Base-by-base conservation (phyloP, 805 yeast genomes). In the Ogataea minuta region DNA sequence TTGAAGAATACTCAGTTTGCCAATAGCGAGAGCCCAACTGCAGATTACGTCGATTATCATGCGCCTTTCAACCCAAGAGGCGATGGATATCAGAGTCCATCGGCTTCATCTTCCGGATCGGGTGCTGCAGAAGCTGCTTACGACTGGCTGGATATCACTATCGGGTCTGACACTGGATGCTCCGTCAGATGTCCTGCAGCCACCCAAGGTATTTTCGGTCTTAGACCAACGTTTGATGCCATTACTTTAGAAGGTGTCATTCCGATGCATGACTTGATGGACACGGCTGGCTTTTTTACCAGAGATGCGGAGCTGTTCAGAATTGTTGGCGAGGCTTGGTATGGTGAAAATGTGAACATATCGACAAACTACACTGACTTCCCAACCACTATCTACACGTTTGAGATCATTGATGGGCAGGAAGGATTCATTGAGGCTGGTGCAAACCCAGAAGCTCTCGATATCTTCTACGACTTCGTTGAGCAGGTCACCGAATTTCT, bases 111-210 rank as follows among this genome's bases (percentile, higher is more conserved):
- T 15, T 36, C 39, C 21, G 45, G 45, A 4, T 42, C 45, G 9
- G 45, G 45, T 8, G 45, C 45, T 8, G 45, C 45, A 3, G 45
- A 42, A 23, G 45, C 45, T 17, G 45, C 45, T 1, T 42, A 42
- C 20, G 45, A 42, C 15, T 42, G 45, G 45, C 23, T 42, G 14
- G 45, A 42, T 23, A 12, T 42, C 23, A 42, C 45, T 9, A 27
- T 42, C 15, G 45, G 45, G 7, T 42, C 45, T 2, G 45, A 42
- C 26, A 42, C 45, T 4, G 45, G 45, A 3, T 42, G 45, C 12
- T 42, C 45, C 10, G 45, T 42, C 11, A 25, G 45, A 13, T 42
- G 45, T 30, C 45, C 45, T 4, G 45, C 45, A 9, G 12, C 35
- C 9, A 14, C 45, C 13, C 45, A 42, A 23, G 45, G 45, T 13